These are phyloP conservation scores for Botrytis sinoallii DNA, from an alignment of 2,329 filamentous ascomycete species.

Conservation along the genomic window DNA sequence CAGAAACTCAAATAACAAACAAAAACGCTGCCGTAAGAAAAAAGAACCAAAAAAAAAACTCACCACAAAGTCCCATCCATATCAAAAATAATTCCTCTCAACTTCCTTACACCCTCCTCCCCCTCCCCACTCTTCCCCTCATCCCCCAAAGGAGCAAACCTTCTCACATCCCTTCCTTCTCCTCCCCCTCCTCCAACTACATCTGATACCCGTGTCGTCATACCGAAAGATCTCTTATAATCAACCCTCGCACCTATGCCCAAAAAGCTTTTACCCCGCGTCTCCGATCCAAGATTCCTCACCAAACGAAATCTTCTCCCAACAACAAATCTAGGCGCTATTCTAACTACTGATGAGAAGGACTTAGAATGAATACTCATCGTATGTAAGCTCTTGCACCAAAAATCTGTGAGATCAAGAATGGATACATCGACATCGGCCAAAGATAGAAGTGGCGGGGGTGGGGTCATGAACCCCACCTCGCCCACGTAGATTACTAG, in stretches of 20 bases:
- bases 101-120: slow-evolving; percentile 39
- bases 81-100: slow-evolving; percentile 75
- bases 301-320: neutral
- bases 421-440: neutral
- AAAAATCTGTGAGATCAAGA: neutral
- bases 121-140: slow-evolving; percentile 23
- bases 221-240: neutral
- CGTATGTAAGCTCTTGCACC: neutral
- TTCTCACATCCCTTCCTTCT: slow-evolving; percentile 32
- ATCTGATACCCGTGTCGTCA: neutral
- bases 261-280: neutral
- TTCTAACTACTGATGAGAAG: neutral
- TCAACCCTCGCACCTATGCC: neutral
- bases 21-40: neutral
- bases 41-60: slow-evolving; percentile 37
- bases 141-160: slow-evolving; percentile 55
- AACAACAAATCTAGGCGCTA: neutral
- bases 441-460: neutral
- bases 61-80: slow-evolving; percentile 94
- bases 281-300: neutral
- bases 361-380: neutral
- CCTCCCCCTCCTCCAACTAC: neutral
- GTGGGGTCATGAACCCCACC: neutral
- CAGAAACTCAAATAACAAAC: neutral
- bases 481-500: neutral